phyloP scores from a whole-genome alignment of 202 grass and related monocot genomes.

The Eragrostis tef region DNA sequence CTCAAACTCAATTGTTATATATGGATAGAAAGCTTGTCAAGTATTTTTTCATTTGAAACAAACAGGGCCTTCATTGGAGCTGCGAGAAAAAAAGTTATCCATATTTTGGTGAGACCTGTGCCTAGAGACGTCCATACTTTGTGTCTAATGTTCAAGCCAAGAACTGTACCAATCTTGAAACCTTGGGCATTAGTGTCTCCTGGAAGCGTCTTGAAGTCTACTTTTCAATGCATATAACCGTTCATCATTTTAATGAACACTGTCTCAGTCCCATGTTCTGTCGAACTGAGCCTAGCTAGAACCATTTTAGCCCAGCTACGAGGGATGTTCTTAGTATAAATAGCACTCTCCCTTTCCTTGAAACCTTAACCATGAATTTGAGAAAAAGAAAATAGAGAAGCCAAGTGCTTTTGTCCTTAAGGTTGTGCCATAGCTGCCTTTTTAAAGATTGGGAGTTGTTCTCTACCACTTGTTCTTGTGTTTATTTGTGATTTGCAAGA shows the following conservation, averaged over 20 bases:
- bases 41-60: no score
- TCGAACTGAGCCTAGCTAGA: neutral
- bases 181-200: no score
- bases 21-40: no score
- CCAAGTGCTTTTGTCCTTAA: neutral
- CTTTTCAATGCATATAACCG: neutral
- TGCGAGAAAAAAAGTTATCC: no score
- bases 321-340: conserved; percentile 1
- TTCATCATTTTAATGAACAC: neutral
- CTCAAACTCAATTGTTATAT: neutral
- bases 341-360: neutral
- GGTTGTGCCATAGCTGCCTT: no score
- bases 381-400: neutral
- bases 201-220: neutral
- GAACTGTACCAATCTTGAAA: no score
- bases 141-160: no score
- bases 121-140: no score
- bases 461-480: neutral
- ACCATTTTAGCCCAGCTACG: neutral
- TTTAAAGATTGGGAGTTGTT: neutral
- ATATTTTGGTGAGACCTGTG: no score
- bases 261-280: neutral
- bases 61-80: no score
- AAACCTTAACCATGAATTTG: neutral
- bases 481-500: conserved; percentile 3